phyloP scores from a whole-genome alignment of 228 moss, liverwort and hornwort species.

The Sphagnum fallax region DNA sequence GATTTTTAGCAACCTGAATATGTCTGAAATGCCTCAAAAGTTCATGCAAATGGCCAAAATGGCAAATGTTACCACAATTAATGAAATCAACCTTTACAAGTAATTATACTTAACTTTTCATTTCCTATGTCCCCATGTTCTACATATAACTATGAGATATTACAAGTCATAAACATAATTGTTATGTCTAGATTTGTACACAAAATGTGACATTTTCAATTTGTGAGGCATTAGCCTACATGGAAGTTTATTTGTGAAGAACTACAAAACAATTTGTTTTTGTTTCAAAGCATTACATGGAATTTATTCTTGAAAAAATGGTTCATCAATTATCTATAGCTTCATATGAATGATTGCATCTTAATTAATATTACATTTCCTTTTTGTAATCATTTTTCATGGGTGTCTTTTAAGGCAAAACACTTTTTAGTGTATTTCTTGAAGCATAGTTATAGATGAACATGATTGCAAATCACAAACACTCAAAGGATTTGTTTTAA shows the following conservation, averaged over 20 bases:
- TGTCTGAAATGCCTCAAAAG: conserved; percentile 56
- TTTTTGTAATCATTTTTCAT: no score
- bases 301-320: no score
- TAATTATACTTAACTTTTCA: background rate
- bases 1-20: conserved; percentile 36
- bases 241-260: no score
- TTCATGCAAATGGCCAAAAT: conserved; percentile 32
- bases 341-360: background rate
- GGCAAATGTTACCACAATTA: conserved; percentile 36
- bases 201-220: background rate
- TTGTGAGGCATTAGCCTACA: no score
- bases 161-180: background rate
- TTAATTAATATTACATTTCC: no score
- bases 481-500: background rate
- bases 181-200: conserved; percentile 2
- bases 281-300: background rate
- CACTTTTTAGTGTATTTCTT: no score
- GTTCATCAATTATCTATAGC: background rate
- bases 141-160: background rate
- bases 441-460: background rate
- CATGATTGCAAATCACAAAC: background rate
- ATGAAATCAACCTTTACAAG: conserved; percentile 54
- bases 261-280: background rate
- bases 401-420: no score
- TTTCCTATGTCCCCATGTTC: background rate